Conservation (phyloP, 495 filamentous ascomycete species). For the Immersiella caudata region DNA sequence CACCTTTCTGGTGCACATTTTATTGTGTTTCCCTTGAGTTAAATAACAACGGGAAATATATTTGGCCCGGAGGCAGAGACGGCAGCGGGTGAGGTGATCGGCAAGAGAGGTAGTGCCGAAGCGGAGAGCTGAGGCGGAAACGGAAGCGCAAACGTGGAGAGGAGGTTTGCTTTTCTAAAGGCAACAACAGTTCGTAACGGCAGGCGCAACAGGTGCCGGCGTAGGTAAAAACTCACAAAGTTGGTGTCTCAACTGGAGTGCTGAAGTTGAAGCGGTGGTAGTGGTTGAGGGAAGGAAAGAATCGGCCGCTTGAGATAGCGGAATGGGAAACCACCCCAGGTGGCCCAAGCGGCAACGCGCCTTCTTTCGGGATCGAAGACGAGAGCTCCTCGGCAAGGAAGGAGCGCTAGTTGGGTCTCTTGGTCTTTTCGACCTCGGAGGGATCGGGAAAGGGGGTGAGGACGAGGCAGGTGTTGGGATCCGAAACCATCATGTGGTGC, state of each 20-base stretch:
- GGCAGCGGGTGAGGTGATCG: not conserved
- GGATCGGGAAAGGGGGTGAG: slow-evolving; percentile 17
- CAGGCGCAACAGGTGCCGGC: not conserved
- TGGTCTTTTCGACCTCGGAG: slow-evolving; percentile 10
- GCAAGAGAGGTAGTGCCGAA: not conserved
- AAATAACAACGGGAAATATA: not conserved
- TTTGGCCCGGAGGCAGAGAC: too few relatives aligned
- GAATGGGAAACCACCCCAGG: not conserved
- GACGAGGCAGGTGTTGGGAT: not conserved
- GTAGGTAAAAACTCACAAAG: not conserved
- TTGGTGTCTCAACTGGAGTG: not conserved
- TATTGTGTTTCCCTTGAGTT: not conserved
- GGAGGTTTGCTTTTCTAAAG: not conserved
- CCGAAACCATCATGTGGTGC: slow-evolving; percentile 16
- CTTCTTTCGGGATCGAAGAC: not conserved
- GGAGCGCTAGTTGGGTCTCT: not conserved
- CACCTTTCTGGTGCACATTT: slow-evolving; percentile 34
- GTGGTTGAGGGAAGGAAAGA: too few relatives aligned
- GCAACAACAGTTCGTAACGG: not conserved
- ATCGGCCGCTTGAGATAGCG: too few relatives aligned
- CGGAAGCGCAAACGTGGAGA: not conserved
- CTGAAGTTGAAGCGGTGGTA: too few relatives aligned
- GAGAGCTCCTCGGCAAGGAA: not conserved
- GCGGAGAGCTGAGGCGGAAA: not conserved
- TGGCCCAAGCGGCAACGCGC: not conserved